Conservation (phyloP, 306 rosid genomes). For the Sicyos edulis region DNA sequence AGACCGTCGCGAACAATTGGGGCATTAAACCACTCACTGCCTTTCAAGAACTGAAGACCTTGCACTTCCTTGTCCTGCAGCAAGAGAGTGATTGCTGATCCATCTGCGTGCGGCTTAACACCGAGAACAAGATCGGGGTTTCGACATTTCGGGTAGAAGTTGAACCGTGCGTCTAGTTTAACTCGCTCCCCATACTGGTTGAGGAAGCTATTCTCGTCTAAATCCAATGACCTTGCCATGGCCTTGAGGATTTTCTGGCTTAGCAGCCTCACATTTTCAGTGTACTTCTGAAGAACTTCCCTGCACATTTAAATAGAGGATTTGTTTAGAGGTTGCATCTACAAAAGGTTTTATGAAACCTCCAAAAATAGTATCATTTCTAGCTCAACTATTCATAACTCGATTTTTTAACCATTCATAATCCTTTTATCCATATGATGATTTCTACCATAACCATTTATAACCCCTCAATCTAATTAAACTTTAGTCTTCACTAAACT, state of each 20-base stretch:
- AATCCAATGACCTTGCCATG: constrained; percentile 59
- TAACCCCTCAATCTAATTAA: too few species aligned
- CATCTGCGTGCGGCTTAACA: constrained; percentile 63
- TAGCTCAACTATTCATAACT: too few species aligned
- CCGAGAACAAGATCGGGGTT: constrained; percentile 65
- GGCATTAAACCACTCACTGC: constrained; percentile 53
- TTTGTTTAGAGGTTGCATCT: too few species aligned
- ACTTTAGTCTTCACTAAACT: too few species aligned
- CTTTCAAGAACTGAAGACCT: constrained; percentile 74
- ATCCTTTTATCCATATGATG: too few species aligned
- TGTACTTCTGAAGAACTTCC: constrained; percentile 39
- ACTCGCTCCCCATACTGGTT: constrained; percentile 40
- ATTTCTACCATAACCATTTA: too few species aligned
- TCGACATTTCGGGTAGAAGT: constrained; percentile 63
- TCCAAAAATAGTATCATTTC: too few species aligned
- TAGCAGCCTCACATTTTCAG: constrained; percentile 32
- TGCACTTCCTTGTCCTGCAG: constrained; percentile 65
- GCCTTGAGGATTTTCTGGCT: constrained; percentile 51
- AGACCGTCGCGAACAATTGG: constrained; percentile 61
- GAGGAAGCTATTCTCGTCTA: constrained; percentile 54
- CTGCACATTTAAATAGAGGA: constrained; percentile 34
- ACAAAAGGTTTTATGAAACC: too few species aligned
- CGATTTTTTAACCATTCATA: too few species aligned
- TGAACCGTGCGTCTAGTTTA: constrained; percentile 42
- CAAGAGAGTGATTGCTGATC: constrained; percentile 49